Base-by-base conservation (phyloP, 257 asterid genomes). In the Ilex asprella region DNA sequence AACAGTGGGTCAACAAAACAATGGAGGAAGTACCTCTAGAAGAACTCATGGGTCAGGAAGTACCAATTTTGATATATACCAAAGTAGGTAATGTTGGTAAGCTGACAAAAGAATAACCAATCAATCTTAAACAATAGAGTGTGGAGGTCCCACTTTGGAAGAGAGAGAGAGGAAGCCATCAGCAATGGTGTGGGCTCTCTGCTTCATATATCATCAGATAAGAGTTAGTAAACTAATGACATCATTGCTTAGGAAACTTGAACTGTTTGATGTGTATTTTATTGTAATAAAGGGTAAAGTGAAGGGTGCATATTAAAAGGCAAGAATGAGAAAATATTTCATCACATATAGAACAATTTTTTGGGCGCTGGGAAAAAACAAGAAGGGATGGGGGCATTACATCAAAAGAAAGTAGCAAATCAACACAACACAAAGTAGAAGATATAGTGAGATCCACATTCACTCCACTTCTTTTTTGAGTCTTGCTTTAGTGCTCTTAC, bases 1-100 rank as follows among this genome's bases (percentile, higher is more conserved):
- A 21, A 21, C 27, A 21, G 27, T 21, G 27, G 27, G 27, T 21
- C 27, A 21, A 21, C 27, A 21, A 21, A 21, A 21, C 27, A 21
- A 21, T 21, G 27, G 27, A 21, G 27, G 27, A 21, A 21, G 27
- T 21, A 21, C 27, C 27, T 21, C 27, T 21, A 21, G 27, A 21
- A 21, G 27, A 21, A 21, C 27, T 21, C 27, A 21, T 21, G 27
- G 27, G 27, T 21, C 27, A 21, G 27, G 27, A 21, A 21, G 27
- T 21, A 21, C 27, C 27, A 21, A 21, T 21, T 21, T 21, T 21
- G 27, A 21, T 30, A 68, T 64, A 65, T 41, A 30, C 29, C 35
- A 75, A 72, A 78, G 83, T 69, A 70, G 82, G 78, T 71, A 71
- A 57, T 59, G 50, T 71, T 63, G 84, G 72, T 67, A 64, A 80